Base-by-base conservation (phyloP, 768 basidiomycete genomes). In the Hydnum rufescens region DNA sequence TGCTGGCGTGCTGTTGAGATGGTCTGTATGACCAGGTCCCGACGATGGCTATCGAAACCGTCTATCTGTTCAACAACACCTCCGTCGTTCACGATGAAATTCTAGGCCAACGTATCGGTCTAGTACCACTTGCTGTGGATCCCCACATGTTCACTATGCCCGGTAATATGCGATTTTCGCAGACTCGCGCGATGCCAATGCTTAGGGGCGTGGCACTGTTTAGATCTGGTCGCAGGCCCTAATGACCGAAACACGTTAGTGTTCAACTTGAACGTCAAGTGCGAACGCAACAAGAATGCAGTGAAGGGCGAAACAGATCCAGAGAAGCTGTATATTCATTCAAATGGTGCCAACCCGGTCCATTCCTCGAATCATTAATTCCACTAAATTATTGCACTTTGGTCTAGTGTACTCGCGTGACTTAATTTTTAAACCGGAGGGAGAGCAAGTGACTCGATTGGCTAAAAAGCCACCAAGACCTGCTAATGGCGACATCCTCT, bases 51-150 rank as follows among this genome's bases (percentile, higher is more conserved):
- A 80, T 96, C 50, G 95, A 97, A 62, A 71, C 81, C 57, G 86
- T 86, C 3, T 97, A 87, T 64, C 71, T 90, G 1, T 96, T 81
- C 78, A 80, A 93, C 67, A 99, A 99, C 67, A 97, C 88, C 0
- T 79, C 79, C 2, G 83, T 97, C 58, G 77, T 99, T 51, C 85
- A 78, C 39, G 93, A 97, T 64, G 95, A 99, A 64, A 79, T 99
- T 2, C 71, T 99, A 22, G 74, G 89, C 3, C 89, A 93, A 34
- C 76, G 95, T n/a, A 62, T 99, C 3, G 95, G 95, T 2, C 73
- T 97, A 25, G 70, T 97, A 5, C 95, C 95, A 4, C 70, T 99
- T 32, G 80, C 84, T 54, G 70, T 92, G 47, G 84, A 97, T 63
- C 90, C 95, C 0, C 66, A 74, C 64, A 78, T 22, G 66, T 97